These are phyloP conservation scores for Lipomyces yamadae DNA, from an alignment of 805 yeast species.

Conservation along the genomic window DNA sequence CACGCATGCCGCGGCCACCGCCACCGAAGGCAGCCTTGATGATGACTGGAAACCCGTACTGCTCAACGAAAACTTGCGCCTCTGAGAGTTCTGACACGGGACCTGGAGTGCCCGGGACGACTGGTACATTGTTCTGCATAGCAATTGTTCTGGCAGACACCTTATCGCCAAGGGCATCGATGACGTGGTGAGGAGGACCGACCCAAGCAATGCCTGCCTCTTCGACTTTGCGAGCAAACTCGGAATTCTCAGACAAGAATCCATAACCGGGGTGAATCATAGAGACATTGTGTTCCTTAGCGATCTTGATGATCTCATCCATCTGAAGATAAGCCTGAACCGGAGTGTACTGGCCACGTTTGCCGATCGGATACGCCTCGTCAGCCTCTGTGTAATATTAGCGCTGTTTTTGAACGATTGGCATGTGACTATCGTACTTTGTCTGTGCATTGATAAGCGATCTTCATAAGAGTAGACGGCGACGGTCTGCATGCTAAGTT, in stretches of 20 bases:
- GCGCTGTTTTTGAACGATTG: not conserved
- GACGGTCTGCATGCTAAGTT: conserved; percentile 93
- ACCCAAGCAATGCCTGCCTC: conserved; percentile 93
- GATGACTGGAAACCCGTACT: conserved; percentile 94
- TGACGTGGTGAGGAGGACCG: conserved; percentile 87
- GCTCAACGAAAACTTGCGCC: conserved; percentile 75
- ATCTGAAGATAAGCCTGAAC: conserved; percentile 95
- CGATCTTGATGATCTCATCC: conserved; percentile 90
- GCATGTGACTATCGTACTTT: conserved; percentile 51
- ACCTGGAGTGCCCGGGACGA: conserved; percentile 97
- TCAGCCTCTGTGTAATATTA: conserved; percentile 44
- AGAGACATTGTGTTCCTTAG: conserved; percentile 73
- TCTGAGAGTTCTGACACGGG: conserved; percentile 83
- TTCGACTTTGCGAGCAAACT: conserved; percentile 88
- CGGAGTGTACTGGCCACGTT: conserved; percentile 86
- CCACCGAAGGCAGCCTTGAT: conserved; percentile 99
- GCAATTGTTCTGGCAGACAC: conserved; percentile 93
- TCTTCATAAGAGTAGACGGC: conserved; percentile 98
- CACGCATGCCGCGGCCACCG: conserved; percentile 99
- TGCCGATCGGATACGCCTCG: conserved; percentile 77
- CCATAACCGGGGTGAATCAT: conserved; percentile 96
- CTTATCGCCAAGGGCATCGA: conserved; percentile 95
- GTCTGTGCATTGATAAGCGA: conserved; percentile 88
- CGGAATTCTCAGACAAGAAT: conserved; percentile 86
- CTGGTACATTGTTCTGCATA: conserved; percentile 78